Percentiles rank a stretch among this genome's conserved stretches.
These are phyloP conservation scores for Boletus tylopilopsis DNA, from an alignment of 768 basidiomycete species.

Conservation along the genomic window DNA sequence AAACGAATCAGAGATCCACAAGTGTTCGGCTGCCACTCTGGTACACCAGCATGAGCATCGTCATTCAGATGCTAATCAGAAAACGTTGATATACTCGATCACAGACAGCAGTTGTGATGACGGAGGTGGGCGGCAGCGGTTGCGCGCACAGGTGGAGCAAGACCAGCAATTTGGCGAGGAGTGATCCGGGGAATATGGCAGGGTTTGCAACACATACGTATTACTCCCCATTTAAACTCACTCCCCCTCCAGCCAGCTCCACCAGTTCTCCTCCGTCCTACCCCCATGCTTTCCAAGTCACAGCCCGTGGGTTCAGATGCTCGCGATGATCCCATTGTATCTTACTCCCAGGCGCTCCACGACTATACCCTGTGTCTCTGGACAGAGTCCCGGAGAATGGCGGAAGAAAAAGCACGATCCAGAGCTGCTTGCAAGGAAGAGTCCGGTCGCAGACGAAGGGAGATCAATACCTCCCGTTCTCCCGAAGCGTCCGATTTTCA, in stretches of 20 bases:
- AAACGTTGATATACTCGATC: conserved; percentile 2
- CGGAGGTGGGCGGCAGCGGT: conserved; percentile 8
- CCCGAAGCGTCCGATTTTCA: conserved; percentile 6
- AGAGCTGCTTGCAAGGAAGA: conserved; percentile 29
- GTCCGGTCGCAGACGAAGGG: conserved; percentile 22
- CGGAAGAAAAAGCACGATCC: conserved; percentile 46
- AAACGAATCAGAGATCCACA: not conserved
- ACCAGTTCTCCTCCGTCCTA: not conserved
- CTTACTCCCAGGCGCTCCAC: conserved; percentile 63
- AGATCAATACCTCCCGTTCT: conserved; percentile 9
- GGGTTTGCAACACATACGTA: conserved; percentile 9
- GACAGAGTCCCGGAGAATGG: conserved; percentile 59
- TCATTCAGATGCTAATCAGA: not conserved
- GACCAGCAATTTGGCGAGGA: conserved; percentile 16
- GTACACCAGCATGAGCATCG: not conserved
- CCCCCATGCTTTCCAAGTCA: conserved; percentile 16
- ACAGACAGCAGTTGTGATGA: conserved; percentile 3
- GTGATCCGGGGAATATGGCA: conserved; percentile 22
- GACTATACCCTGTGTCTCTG: conserved; percentile 65
- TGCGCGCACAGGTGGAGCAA: conserved; percentile 28
- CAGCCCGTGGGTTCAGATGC: conserved; percentile 2
- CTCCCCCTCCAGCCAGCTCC: conserved; percentile 10
- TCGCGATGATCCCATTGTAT: conserved; percentile 37
- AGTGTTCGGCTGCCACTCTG: not conserved
- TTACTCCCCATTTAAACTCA: conserved; percentile 29